Conservation (phyloP, 305 asterid species). For the Fraxinus sp. region DNA sequence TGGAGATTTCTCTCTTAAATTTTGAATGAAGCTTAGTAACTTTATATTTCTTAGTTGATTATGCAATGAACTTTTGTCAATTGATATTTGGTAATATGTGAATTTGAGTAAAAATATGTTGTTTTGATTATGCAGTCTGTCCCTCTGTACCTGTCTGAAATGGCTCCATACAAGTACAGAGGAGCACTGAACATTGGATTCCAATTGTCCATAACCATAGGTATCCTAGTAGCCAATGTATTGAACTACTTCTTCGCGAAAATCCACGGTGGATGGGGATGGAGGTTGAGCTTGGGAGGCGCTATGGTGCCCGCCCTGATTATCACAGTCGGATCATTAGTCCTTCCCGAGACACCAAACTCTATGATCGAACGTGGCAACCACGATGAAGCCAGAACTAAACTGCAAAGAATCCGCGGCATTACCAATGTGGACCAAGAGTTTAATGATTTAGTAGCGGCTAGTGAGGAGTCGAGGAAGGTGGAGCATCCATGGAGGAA, state of each 20-base stretch:
- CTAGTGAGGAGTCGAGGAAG: slow-evolving; percentile 62
- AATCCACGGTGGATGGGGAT: slow-evolving; percentile 51
- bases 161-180: slow-evolving; percentile 88
- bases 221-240: slow-evolving; percentile 65
- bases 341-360: slow-evolving; percentile 91
- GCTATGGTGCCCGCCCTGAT: slow-evolving; percentile 78
- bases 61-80: neutral
- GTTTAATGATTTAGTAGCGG: slow-evolving; percentile 63
- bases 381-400: slow-evolving; percentile 49
- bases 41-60: neutral
- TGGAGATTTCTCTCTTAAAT: neutral
- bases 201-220: slow-evolving; percentile 67
- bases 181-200: slow-evolving; percentile 87
- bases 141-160: slow-evolving; percentile 80
- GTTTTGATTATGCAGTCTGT: slow-evolving; percentile 49
- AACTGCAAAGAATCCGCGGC: slow-evolving; percentile 57
- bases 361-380: slow-evolving; percentile 77
- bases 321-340: slow-evolving; percentile 64
- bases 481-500: slow-evolving; percentile 76
- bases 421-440: slow-evolving; percentile 62
- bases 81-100: neutral
- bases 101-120: neutral
- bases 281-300: slow-evolving; percentile 80
- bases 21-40: neutral
- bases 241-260: slow-evolving; percentile 62